Base-by-base conservation (phyloP, 108 stramenopile species). In the Fistulifera pelliculosa region DNA sequence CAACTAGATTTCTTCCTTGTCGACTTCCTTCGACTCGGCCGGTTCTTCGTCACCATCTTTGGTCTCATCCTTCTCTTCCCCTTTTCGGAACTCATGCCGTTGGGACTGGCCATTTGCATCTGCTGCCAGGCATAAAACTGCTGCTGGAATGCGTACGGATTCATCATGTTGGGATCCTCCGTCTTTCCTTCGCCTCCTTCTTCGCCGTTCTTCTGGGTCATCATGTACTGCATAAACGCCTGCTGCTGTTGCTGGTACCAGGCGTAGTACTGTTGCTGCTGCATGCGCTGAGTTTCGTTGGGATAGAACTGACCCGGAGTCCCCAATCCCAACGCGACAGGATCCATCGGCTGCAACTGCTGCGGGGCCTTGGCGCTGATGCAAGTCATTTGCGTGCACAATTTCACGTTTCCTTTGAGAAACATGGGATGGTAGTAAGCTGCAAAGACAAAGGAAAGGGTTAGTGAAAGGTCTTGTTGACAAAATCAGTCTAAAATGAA, bases 341-440 rank as follows among this genome's bases (percentile, higher is more conserved):
- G 65, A 39, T 66, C 51, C 52, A 66, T 39, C 17, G 65, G 65
- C 51, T 66, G 54, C 38, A 65, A 14, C 16, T 45, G 55, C 51
- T 54, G 67, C 15, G 74, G 38, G 19, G 47, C 27, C n/a, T 61
- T 76, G 21, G 54, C 61, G 49, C 43, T 66, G 17, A 77, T 71
- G 26, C 76, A 77, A 54, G 59, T 49, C 76, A 77, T 77, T 59
- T 74, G 75, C 58, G 70, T 62, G 57, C 69, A 74, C 0, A 78
- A 52, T 16, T 47, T 64, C 28, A 56, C 39, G 28, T 74, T 59
- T n/a, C 47, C 71, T 6, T 54, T 60, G 41, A 60, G 65, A 31
- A 79, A 79, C 57, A 58, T 52, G 52, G 67, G 42, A 58, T 81
- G 76, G 51, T 74, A 81, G 35, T 87, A 87, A 0, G 81, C 44